These are phyloP conservation scores for Vanderwaltozyma yarrowii DNA, from an alignment of 805 yeast species.

Conservation along the genomic window DNA sequence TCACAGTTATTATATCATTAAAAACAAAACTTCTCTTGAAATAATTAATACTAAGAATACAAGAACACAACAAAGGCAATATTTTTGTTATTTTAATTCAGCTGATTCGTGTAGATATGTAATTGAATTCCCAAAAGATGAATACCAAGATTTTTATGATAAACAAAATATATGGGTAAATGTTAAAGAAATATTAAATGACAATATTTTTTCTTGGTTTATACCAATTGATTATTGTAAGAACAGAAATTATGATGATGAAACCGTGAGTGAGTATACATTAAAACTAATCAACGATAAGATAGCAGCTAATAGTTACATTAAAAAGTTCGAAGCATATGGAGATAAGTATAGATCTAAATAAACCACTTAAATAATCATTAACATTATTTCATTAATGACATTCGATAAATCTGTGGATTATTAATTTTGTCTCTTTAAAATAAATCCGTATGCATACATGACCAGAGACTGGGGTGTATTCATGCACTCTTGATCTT, in stretches of 20 bases:
- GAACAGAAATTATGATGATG: conserved; percentile 4
- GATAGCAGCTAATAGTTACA: neutral
- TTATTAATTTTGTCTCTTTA: too few relatives aligned
- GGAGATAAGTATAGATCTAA: neutral
- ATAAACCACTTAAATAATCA: too few relatives aligned
- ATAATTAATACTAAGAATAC: conserved; percentile 31
- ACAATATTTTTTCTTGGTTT: conserved; percentile 22
- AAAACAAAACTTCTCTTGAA: conserved; percentile 52
- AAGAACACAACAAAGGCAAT: conserved; percentile 7
- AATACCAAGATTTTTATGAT: conserved; percentile 16
- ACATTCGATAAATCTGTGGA: too few relatives aligned
- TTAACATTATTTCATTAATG: neutral
- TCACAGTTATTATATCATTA: conserved; percentile 36
- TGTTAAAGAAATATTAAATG: conserved; percentile 24
- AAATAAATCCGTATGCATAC: too few relatives aligned
- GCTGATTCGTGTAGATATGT: conserved; percentile 35
- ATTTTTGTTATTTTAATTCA: conserved; percentile 20
- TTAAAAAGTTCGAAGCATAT: neutral
- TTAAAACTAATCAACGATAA: neutral
- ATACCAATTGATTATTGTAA: conserved; percentile 17
- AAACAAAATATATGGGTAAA: conserved; percentile 17
- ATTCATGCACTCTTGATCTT: too few relatives aligned
- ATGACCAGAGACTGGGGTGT: too few relatives aligned
- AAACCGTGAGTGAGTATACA: conserved; percentile 12
- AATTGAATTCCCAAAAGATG: conserved; percentile 27